A percentile compares a stretch with the other conserved stretches of the same genome.
These are phyloP conservation scores for Botrytis deweyae DNA, from an alignment of 2,329 filamentous ascomycete species.

Conservation along the genomic window DNA sequence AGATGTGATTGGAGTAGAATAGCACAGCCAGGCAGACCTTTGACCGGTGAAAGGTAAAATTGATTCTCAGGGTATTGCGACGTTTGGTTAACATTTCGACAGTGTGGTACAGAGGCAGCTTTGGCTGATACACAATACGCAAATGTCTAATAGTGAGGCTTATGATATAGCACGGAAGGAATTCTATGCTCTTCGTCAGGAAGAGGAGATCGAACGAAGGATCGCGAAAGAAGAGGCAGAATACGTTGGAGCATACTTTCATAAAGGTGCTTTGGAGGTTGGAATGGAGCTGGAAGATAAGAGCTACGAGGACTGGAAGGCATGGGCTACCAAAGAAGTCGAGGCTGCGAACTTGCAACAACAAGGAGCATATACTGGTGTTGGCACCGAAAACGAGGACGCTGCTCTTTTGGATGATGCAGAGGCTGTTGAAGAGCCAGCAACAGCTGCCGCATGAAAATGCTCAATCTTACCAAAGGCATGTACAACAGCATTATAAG, in stretches of 20 bases:
- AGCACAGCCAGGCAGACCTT: conserved; percentile 68
- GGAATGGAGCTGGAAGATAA: conserved; percentile 80
- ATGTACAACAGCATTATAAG: conserved; percentile 5
- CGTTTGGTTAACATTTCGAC: conserved; percentile 24
- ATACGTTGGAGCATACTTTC: conserved; percentile 85
- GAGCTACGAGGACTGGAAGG: conserved; percentile 81
- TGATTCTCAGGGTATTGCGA: neutral
- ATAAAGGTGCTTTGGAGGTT: conserved; percentile 70
- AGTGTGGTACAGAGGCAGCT: conserved; percentile 92
- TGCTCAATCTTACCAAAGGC: conserved; percentile 8
- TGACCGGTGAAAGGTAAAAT: conserved; percentile 80
- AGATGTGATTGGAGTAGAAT: conserved; percentile 76
- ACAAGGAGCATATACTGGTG: conserved; percentile 46
- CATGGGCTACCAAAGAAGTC: conserved; percentile 62
- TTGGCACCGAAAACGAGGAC: conserved; percentile 42
- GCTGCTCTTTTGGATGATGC: conserved; percentile 6
- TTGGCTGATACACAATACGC: conserved; percentile 71
- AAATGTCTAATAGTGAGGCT: conserved; percentile 62
- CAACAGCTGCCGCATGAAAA: neutral
- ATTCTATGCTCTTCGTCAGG: conserved; percentile 82
- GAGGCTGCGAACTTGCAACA: conserved; percentile 44
- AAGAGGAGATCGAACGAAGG: conserved; percentile 77
- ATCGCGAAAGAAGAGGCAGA: conserved; percentile 86
- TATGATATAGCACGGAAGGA: conserved; percentile 88
- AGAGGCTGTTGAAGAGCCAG: neutral